Base-by-base conservation (phyloP, 495 filamentous ascomycete genomes). In the Penicillium silybi region DNA sequence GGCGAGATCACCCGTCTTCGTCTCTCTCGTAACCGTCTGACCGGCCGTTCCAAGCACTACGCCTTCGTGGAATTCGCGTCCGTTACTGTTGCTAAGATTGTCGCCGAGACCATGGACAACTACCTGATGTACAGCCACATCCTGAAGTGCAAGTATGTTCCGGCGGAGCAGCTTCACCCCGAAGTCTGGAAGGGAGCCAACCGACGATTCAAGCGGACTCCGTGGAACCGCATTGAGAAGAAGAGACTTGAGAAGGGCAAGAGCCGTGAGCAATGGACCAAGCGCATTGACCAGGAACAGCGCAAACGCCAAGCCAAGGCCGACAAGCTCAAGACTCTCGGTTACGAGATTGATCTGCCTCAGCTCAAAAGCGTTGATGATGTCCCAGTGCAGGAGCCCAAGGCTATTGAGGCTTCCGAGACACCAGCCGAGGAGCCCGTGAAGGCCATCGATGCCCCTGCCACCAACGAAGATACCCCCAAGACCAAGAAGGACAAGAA, bases 91-190 rank as follows among this genome's bases (percentile, higher is more conserved):
- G 92, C 92, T 48, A 82, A 88, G 62, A 89, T 97, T 56, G 93
- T 92, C 42, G 86, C 88, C 15, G 85, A 85, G 58, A 96, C 93
- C 2, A 98, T 97, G 95, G 81, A 97, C 73, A 96, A 93, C 72
- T 98, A 98, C 66, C 85, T 97, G 15, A 80, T 98, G 62, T 97
- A 93, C 68, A 87, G 88, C 9, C 92, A 95, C 64, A 86, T 97
- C 56, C 73, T 98, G 52, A 89, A 92, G 64, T 91, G 89, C 70
- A 88, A 89, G 67, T 70, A 80, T 26, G 80, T 97, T 7, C 81
- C 89, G 2, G 64, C 77, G 18, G 88, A 86, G 52, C 85, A 93
- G 60, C 75, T 96, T 32, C 88, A 93, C 66, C 80, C 83, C 22
- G 75, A 87, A 42, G 68, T 97, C 50, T 97, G 87, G 79, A 87